Evolutionary conservation across 768 basidiomycete genomes (phyloP).

Genomic region (Macrolepiota dolichaula): DNA sequence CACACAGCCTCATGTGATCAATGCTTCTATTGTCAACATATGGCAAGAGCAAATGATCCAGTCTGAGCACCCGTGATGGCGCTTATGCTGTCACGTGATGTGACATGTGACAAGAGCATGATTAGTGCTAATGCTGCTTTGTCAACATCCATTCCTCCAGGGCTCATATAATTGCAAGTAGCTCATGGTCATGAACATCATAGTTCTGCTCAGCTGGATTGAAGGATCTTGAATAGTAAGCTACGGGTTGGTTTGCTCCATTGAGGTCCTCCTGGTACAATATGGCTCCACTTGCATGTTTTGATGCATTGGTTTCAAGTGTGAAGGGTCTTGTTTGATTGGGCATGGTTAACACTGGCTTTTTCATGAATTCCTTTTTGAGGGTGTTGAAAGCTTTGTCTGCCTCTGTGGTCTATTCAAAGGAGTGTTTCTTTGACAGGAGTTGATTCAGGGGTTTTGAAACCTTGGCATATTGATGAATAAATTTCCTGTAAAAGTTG

Average conservation of each 20-base stretch:
- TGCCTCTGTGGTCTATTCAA: no score
- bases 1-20: no score
- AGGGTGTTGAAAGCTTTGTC: background rate
- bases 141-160: no score
- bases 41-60: no score
- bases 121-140: no score
- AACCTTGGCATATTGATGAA: conserved; percentile 25
- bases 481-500: conserved; percentile 21
- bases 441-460: conserved; percentile 25
- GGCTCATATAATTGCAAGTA: background rate
- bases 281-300: conserved; percentile 6
- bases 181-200: background rate
- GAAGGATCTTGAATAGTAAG: conserved; percentile 6
- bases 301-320: background rate
- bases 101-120: no score
- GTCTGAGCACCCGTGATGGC: no score
- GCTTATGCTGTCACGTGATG: no score
- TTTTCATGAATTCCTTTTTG: background rate
- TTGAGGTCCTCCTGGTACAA: background rate
- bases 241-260: background rate
- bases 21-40: no score
- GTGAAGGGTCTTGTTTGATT: background rate
- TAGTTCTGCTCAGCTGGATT: background rate
- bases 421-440: conserved; percentile 17
- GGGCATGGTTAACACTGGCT: background rate